A percentile compares a stretch with the other conserved stretches of the same genome.
These are phyloP conservation scores for Cupressus sempervirens DNA, from an alignment of 75 land plant genomes.

Conservation along the genomic window DNA sequence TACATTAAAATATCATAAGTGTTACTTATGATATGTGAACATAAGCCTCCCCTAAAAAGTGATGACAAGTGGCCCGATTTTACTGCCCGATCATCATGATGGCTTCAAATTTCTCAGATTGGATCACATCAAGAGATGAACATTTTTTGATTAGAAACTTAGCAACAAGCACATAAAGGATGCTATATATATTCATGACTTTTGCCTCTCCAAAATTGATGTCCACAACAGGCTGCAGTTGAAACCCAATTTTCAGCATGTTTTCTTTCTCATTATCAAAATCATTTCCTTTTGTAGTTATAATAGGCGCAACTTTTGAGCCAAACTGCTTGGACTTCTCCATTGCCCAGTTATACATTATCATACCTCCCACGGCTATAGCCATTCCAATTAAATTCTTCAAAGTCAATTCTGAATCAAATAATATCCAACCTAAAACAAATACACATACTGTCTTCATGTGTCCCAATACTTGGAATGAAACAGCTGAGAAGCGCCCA, in stretches of 20 bases:
- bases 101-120: no score
- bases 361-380: conserved; percentile 60
- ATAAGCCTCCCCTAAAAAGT: no score
- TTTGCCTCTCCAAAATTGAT: conserved; percentile 46
- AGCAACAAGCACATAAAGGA: no score
- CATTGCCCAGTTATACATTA: conserved; percentile 63
- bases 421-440: conserved; percentile 60
- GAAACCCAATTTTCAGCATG: conserved; percentile 47
- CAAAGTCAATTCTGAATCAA: conserved; percentile 49
- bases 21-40: no score
- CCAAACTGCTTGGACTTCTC: conserved; percentile 32
- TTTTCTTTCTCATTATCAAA: conserved; percentile 65
- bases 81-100: no score
- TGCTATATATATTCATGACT: no score
- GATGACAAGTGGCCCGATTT: no score
- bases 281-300: conserved; percentile 35
- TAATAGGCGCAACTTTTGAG: neutral
- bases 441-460: conserved; percentile 74
- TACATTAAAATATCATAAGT: no score
- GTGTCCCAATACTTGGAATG: conserved; percentile 38
- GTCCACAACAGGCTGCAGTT: conserved; percentile 29
- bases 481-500: conserved; percentile 53
- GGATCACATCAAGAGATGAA: no score
- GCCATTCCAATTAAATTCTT: conserved; percentile 61
- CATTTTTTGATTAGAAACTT: no score